phyloP scores from a whole-genome alignment of 805 yeast species.

The Torulaspora indica region DNA sequence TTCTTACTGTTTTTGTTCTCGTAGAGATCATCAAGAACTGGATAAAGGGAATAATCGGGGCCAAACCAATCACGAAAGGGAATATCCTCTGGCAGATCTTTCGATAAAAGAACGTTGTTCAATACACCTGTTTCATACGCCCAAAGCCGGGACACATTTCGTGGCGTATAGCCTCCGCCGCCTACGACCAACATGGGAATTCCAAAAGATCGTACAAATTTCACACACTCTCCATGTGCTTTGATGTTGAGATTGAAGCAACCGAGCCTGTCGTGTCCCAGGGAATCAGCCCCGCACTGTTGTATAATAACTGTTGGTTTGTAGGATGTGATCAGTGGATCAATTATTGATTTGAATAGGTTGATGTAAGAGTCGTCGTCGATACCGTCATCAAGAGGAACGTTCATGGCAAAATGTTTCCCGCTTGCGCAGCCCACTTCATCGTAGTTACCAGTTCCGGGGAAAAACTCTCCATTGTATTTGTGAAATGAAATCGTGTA shows the following conservation, averaged over 20 bases:
- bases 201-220: slow-evolving; percentile 77
- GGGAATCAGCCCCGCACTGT: slow-evolving; percentile 97
- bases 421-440: slow-evolving; percentile 85
- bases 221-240: slow-evolving; percentile 96
- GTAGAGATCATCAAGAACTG: slow-evolving; percentile 67
- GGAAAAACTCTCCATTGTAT: slow-evolving; percentile 84
- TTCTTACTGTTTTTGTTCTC: slow-evolving; percentile 83
- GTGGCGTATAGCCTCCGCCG: slow-evolving; percentile 98
- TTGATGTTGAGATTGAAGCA: slow-evolving; percentile 89
- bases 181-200: slow-evolving; percentile 92
- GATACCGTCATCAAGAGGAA: slow-evolving; percentile 87
- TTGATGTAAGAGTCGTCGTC: slow-evolving; percentile 65
- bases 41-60: slow-evolving; percentile 88
- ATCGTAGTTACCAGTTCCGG: slow-evolving; percentile 84
- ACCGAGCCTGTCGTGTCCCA: slow-evolving; percentile 93
- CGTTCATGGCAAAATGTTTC: slow-evolving; percentile 76
- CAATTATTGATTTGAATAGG: slow-evolving; percentile 65
- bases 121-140: slow-evolving; percentile 86
- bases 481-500: slow-evolving; percentile 90
- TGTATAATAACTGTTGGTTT: slow-evolving; percentile 96
- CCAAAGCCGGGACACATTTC: slow-evolving; percentile 96
- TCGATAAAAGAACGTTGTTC: slow-evolving; percentile 69
- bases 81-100: slow-evolving; percentile 65
- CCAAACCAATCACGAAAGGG: slow-evolving; percentile 82
- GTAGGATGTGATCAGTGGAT: slow-evolving; percentile 79